Evolutionary conservation across 495 filamentous ascomycete species (phyloP).

Genomic region (Corynascus novoguineensis): DNA sequence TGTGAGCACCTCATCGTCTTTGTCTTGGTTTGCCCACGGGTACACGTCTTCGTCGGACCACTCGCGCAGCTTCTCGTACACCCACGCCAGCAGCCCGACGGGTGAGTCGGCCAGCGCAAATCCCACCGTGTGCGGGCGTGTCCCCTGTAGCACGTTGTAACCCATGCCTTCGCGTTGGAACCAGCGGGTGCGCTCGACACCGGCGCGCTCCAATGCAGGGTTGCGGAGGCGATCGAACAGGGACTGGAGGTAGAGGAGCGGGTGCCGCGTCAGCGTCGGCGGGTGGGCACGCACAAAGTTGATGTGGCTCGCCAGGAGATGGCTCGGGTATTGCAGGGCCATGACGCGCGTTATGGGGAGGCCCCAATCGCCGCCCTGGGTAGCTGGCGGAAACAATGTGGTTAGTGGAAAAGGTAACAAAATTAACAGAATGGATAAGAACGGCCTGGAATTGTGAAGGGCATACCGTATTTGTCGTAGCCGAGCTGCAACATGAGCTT

Average conservation of each 20-base stretch:
- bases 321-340: background rate
- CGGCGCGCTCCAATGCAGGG: background rate
- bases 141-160: background rate
- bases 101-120: conserved; percentile 2
- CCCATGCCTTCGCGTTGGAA: background rate
- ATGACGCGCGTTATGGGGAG: background rate
- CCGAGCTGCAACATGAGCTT: background rate
- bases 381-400: background rate
- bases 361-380: conserved; percentile 3
- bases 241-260: background rate
- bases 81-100: background rate
- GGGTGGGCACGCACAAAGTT: background rate
- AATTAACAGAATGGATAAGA: background rate
- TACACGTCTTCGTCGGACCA: background rate
- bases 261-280: background rate
- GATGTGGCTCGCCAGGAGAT: background rate
- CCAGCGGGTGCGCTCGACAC: background rate
- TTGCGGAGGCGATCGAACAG: background rate
- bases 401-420: background rate
- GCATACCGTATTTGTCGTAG: background rate
- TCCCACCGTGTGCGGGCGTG: background rate
- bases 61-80: background rate
- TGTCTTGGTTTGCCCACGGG: no score
- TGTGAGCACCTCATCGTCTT: background rate
- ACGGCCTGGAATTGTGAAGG: background rate